phyloP scores from a whole-genome alignment of 78 protist genomes.

The Dictyostelium capitatum region DNA sequence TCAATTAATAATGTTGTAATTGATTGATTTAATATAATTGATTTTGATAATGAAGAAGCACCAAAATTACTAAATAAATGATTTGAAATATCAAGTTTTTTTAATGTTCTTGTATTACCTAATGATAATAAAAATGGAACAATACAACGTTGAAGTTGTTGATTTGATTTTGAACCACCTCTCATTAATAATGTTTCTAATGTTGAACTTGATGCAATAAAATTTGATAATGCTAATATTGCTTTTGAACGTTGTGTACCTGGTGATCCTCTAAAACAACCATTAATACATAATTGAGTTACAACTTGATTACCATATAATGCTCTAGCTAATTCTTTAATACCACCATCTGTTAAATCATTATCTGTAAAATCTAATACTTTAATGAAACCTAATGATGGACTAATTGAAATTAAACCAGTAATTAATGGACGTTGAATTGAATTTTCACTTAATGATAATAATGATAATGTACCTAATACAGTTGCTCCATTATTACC shows the following conservation, averaged over 20 bases:
- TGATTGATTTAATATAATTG: conserved; percentile 33
- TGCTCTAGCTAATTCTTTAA: conserved; percentile 55
- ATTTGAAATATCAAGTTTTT: conserved; percentile 37
- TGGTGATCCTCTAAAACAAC: conserved; percentile 45
- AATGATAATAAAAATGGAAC: conserved; percentile 46
- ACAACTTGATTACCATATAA: conserved; percentile 36
- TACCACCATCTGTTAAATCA: conserved; percentile 56
- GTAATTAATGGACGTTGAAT: conserved; percentile 17
- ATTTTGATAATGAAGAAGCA: conserved; percentile 47
- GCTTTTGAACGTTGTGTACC: conserved; percentile 65
- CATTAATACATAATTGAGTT: not conserved
- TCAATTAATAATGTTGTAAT: not conserved
- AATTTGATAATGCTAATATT: conserved; percentile 38
- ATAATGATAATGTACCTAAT: not conserved
- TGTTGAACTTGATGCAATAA: conserved; percentile 29
- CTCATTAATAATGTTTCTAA: conserved; percentile 31
- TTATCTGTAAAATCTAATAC: conserved; percentile 52
- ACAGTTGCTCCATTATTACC: not conserved
- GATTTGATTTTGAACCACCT: conserved; percentile 51
- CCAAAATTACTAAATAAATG: conserved; percentile 35
- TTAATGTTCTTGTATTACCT: conserved; percentile 24
- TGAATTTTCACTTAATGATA: conserved; percentile 25
- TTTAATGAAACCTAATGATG: conserved; percentile 19
- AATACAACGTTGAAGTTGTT: conserved; percentile 46
- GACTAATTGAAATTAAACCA: not conserved